Base-by-base conservation (phyloP, 495 filamentous ascomycete species). In the Penicillium arizonense region DNA sequence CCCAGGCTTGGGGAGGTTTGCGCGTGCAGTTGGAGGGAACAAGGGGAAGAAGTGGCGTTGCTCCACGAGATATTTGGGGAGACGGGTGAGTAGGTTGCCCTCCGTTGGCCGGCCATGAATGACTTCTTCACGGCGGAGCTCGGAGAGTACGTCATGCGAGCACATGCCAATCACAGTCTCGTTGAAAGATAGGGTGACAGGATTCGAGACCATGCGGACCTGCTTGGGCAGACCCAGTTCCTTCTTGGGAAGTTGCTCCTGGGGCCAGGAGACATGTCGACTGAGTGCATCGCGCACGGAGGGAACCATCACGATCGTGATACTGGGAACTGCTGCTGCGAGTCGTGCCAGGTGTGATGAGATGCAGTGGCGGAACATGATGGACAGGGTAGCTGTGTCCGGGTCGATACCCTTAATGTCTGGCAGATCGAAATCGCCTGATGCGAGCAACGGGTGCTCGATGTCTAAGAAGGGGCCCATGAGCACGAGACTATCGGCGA, bases 31-130 rank as follows among this genome's bases (percentile, higher is more conserved):
- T 0, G 92, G 86, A 26, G 94, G 94, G 57, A 89, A 97, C 11
- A 97, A 64, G 11, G 94, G 94, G 62, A 88, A 90, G 68, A 89
- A 96, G 69, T 93, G 89, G 3, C 90, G 77, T 70, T 98, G 94
- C 64, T 92, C 85, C 49, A 97, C 80, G 26, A 98, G 66, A 58
- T 90, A 84, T 38, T 82, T 81, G 4, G 86, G 79, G 14, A 88
- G 63, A 24, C 94, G 68, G 5, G 85, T 82, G 34, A 95, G 75
- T 18, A 88, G 44, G 54, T 85, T 81, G 3, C 73, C 67, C 37
- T 85, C 79, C 7, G 66, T 64, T 0, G 79, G 79, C 34, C 79
- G 78, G 12, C 79, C 83, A 30, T 76, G 67, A 4, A 83, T 73
- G 9, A 90, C 80, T 68, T 97, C 91, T 59, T 91, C 83, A n/a